phyloP scores from a whole-genome alignment of 2,329 filamentous ascomycete species.

The Didymella pinodella region DNA sequence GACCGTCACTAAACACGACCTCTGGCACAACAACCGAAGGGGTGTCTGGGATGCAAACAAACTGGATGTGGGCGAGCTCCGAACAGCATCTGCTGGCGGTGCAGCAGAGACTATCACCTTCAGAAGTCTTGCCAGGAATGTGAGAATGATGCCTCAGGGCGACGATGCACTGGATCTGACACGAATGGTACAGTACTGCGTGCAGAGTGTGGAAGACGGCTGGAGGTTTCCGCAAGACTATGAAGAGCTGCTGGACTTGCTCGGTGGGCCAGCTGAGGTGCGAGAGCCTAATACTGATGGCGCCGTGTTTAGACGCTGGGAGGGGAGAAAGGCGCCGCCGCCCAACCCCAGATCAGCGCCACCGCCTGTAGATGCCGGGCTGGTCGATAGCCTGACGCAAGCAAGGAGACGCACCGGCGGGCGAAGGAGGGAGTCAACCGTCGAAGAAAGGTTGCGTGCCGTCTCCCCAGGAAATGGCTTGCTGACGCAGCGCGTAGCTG shows the following conservation, averaged over 20 bases:
- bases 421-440: neutral
- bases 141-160: constrained; percentile 28
- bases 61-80: constrained; percentile 6
- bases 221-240: constrained; percentile 37
- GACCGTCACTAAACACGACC: constrained; percentile 25
- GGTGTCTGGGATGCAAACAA: constrained; percentile 23
- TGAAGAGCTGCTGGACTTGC: constrained; percentile 17
- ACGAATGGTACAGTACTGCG: constrained; percentile 31
- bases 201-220: constrained; percentile 23
- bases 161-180: constrained; percentile 38
- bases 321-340: constrained; percentile 8
- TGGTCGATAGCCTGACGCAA: neutral
- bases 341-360: neutral
- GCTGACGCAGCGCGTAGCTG: neutral
- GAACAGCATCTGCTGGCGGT: neutral
- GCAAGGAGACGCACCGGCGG: neutral
- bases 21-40: constrained; percentile 14
- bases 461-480: neutral
- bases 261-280: constrained; percentile 22
- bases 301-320: constrained; percentile 21
- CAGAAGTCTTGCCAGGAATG: constrained; percentile 26
- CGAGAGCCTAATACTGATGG: constrained; percentile 23
- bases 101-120: constrained; percentile 23
- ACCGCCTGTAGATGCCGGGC: neutral
- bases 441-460: neutral